Conservation (phyloP, 768 basidiomycete genomes). For the Mycena maculata region DNA sequence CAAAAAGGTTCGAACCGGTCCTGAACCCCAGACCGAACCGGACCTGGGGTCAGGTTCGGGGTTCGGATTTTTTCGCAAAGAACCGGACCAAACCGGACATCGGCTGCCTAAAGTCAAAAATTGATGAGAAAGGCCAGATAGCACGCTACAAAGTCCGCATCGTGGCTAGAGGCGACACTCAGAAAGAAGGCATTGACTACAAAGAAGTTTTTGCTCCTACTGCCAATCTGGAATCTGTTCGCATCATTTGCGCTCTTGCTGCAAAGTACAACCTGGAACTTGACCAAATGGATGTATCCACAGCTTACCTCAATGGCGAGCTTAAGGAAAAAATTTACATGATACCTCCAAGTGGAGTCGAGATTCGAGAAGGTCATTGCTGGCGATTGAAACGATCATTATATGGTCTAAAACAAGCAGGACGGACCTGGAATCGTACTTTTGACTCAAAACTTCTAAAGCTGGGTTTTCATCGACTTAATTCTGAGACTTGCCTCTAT, state of each 20-base stretch:
- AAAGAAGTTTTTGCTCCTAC: too few species aligned
- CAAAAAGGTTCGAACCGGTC: slow-evolving; percentile 6
- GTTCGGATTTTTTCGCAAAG: too few species aligned
- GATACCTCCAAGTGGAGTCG: not conserved
- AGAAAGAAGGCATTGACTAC: too few species aligned
- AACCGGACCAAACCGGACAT: too few species aligned
- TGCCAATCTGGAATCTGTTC: not conserved
- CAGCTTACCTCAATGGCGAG: too few species aligned
- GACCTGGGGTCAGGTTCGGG: not conserved
- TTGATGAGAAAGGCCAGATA: not conserved
- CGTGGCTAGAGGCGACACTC: too few species aligned
- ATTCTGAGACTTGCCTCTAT: not conserved
- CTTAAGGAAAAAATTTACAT: too few species aligned
- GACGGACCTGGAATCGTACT: not conserved
- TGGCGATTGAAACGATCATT: not conserved
- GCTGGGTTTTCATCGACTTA: not conserved
- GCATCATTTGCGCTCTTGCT: not conserved
- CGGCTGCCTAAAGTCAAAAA: not conserved
- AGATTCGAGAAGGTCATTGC: not conserved
- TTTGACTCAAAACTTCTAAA: not conserved
- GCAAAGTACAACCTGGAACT: too few species aligned
- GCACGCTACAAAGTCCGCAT: not conserved
- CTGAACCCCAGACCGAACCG: slow-evolving; percentile 8
- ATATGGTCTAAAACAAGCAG: slow-evolving; percentile 10
- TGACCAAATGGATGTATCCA: not conserved